These are phyloP conservation scores for Brassica carinata DNA, from an alignment of 345 rosid genomes.

Conservation along the genomic window DNA sequence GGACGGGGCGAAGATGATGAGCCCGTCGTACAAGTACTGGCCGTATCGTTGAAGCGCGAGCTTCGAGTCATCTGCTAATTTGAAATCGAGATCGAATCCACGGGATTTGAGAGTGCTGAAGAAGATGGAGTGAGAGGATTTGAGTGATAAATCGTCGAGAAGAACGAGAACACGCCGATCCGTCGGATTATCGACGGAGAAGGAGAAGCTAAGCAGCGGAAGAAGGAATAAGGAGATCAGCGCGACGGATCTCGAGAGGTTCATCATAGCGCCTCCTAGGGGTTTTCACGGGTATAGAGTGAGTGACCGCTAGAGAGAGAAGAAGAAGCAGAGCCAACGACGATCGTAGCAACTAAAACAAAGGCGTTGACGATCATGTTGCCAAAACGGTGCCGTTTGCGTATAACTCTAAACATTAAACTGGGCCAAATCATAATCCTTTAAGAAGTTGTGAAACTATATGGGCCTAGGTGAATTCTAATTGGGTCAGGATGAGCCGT, in stretches of 20 bases:
- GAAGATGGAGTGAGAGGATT: slow-evolving; percentile 68
- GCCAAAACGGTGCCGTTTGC: neutral
- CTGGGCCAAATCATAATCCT: neutral
- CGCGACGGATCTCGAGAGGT: slow-evolving; percentile 30
- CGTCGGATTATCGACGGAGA: slow-evolving; percentile 58
- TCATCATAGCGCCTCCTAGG: slow-evolving; percentile 34
- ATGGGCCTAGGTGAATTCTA: neutral
- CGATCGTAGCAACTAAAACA: slow-evolving; percentile 1
- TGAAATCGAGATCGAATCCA: slow-evolving; percentile 64
- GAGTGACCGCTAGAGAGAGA: slow-evolving; percentile 27
- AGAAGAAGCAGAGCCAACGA: slow-evolving; percentile 18
- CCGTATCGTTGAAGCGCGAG: slow-evolving; percentile 69
- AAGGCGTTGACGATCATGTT: slow-evolving; percentile 30
- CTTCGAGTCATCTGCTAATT: slow-evolving; percentile 59
- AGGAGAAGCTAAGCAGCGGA: slow-evolving; percentile 49
- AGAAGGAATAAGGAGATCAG: slow-evolving; percentile 39
- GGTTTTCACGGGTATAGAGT: slow-evolving; percentile 23
- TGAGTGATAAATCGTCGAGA: slow-evolving; percentile 63
- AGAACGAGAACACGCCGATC: slow-evolving; percentile 62
- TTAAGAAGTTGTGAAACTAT: neutral
- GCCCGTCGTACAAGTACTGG: slow-evolving; percentile 62
- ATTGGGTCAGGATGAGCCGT: neutral
- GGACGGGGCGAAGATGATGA: slow-evolving; percentile 64
- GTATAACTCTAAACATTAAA: neutral
- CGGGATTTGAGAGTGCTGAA: slow-evolving; percentile 60